phyloP scores from a whole-genome alignment of 2,329 filamentous ascomycete genomes.

The Phoma sp. region DNA sequence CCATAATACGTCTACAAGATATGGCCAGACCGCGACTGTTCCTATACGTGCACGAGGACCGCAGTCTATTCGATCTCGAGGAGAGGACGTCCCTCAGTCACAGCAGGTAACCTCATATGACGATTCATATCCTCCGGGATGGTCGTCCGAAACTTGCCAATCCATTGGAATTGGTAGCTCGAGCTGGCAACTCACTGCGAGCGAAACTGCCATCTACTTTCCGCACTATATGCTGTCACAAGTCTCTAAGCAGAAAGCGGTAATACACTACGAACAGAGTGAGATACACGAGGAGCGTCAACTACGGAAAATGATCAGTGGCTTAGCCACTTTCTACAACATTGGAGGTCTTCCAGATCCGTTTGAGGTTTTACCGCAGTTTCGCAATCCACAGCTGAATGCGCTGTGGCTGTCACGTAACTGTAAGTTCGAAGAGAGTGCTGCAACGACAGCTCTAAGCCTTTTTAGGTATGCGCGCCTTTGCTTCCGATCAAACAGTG shows the following conservation, averaged over 20 bases:
- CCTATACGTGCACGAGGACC: not conserved
- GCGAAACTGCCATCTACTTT: slow-evolving; percentile 2
- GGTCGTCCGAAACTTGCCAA: not conserved
- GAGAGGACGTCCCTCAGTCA: not conserved
- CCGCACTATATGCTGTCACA: not conserved
- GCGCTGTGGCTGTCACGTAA: slow-evolving; percentile 3
- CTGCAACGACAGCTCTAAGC: not conserved
- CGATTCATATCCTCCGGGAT: not conserved
- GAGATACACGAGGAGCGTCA: slow-evolving; percentile 25
- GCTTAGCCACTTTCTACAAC: slow-evolving; percentile 14
- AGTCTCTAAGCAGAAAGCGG: not conserved
- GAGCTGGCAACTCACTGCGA: slow-evolving; percentile 4
- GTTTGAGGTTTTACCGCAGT: slow-evolving; percentile 2
- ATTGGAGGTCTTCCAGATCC: slow-evolving; percentile 17
- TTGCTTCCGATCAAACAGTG: slow-evolving; percentile 28
- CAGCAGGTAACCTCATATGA: not conserved
- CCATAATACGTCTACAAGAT: not conserved
- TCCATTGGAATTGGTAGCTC: not conserved
- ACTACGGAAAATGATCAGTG: slow-evolving; percentile 20
- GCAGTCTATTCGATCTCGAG: not conserved
- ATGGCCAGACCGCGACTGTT: not conserved
- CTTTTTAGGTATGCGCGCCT: slow-evolving; percentile 25
- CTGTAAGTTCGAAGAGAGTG: not conserved
- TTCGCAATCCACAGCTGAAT: not conserved
- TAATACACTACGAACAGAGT: slow-evolving; percentile 25